Percentiles rank a stretch among this genome's conserved stretches.
Evolutionary conservation across 192 early-diverging fungal genomes (phyloP).

Genomic region (Anaeromyces robustus): DNA sequence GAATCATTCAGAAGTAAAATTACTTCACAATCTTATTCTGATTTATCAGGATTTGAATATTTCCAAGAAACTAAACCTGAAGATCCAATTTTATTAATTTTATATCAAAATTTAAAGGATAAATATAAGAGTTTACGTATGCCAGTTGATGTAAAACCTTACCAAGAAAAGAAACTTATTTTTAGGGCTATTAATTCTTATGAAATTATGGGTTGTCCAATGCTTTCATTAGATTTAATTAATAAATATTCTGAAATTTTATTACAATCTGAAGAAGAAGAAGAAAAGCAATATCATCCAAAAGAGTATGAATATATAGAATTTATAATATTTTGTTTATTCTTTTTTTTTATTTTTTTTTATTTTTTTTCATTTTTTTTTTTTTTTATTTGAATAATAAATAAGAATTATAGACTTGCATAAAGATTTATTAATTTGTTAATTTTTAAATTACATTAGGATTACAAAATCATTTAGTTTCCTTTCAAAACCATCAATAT

Average conservation of each 20-base stretch:
- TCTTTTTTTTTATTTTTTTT: no score
- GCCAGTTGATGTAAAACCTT: conserved; percentile 23
- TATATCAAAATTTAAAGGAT: conserved; percentile 50
- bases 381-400: no score
- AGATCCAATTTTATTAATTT: conserved; percentile 54
- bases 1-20: neutral
- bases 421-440: no score
- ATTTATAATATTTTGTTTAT: no score
- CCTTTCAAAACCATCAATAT: conserved; percentile 1
- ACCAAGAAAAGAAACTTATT: conserved; percentile 41
- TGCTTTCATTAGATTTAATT: conserved; percentile 58
- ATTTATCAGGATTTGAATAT: neutral
- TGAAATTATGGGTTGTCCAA: conserved; percentile 61
- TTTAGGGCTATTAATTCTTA: conserved; percentile 46
- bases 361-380: no score
- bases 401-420: no score
- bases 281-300: neutral
- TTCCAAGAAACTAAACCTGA: conserved; percentile 10
- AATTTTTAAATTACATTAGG: no score
- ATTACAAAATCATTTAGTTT: conserved; percentile 10
- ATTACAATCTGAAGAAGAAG: conserved; percentile 18
- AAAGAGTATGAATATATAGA: neutral
- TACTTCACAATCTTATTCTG: neutral
- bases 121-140: conserved; percentile 26
- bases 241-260: conserved; percentile 16